These are phyloP conservation scores for Pseudozyma hubeiensis DNA, from an alignment of 1,284 basidiomycete species.

Conservation along the genomic window DNA sequence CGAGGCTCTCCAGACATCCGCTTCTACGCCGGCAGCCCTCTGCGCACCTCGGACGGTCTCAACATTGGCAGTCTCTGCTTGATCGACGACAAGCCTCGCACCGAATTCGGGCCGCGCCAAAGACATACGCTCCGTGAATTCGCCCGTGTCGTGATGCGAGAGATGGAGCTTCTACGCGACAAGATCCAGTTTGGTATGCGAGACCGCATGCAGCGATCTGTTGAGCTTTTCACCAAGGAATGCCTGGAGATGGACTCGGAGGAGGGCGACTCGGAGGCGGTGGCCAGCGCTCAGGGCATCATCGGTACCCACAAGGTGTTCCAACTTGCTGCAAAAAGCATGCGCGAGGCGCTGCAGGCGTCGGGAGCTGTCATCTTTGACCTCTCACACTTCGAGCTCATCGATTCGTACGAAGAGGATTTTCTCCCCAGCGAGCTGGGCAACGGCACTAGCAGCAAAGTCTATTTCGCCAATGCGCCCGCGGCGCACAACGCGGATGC, in stretches of 20 bases:
- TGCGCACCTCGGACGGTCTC: conserved; percentile 87
- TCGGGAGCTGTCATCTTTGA: conserved; percentile 92
- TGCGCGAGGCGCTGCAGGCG: conserved; percentile 87
- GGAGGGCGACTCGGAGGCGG: conserved; percentile 37
- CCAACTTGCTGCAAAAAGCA: conserved; percentile 80
- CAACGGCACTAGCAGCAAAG: conserved; percentile 62
- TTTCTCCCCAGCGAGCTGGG: conserved; percentile 35
- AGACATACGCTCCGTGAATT: conserved; percentile 94
- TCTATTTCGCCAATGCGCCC: conserved; percentile 59
- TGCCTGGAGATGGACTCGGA: conserved; percentile 86
- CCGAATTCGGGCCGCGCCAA: conserved; percentile 87
- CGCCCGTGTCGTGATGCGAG: conserved; percentile 88
- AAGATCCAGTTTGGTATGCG: conserved; percentile 91
- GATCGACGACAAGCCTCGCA: conserved; percentile 83
- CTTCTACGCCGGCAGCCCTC: conserved; percentile 91
- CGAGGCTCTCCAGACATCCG: conserved; percentile 77
- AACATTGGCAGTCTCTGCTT: conserved; percentile 90
- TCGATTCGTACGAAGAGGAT: conserved; percentile 79
- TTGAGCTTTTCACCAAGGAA: conserved; percentile 94
- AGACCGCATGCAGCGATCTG: conserved; percentile 90
- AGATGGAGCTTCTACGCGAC: conserved; percentile 93
- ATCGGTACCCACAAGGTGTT: conserved; percentile 45
- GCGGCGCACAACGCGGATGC: conserved; percentile 16
- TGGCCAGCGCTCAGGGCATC: conserved; percentile 28
- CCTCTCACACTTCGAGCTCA: conserved; percentile 87